These are phyloP conservation scores for Volutella citrinella DNA, from an alignment of 2,329 filamentous ascomycete species.

Conservation along the genomic window DNA sequence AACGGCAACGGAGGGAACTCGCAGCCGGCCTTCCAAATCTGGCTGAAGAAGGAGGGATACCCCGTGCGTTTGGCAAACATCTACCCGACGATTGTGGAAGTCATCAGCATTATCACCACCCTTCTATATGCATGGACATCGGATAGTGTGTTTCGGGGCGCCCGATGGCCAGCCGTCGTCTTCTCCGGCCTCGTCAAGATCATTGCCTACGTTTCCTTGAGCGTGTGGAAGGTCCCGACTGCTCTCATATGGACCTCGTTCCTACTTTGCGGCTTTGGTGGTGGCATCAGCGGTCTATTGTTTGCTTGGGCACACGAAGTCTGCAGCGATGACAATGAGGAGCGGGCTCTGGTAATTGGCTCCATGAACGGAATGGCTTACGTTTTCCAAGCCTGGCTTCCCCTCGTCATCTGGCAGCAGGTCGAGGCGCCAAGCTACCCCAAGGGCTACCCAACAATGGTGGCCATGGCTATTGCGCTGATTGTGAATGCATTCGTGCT, in stretches of 20 bases:
- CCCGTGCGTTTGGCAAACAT: constrained; percentile 43
- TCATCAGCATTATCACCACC: constrained; percentile 54
- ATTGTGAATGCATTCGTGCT: constrained; percentile 50
- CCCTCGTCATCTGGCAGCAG: constrained; percentile 64
- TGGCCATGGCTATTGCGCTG: constrained; percentile 45
- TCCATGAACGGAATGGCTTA: constrained; percentile 72
- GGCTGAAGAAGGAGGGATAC: constrained; percentile 45
- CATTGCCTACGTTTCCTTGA: constrained; percentile 36
- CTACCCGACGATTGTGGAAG: constrained; percentile 58
- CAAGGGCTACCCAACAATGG: constrained; percentile 58
- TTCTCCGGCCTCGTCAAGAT: constrained; percentile 47
- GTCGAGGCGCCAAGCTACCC: constrained; percentile 59
- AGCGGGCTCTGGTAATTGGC: constrained; percentile 63
- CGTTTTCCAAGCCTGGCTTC: constrained; percentile 68
- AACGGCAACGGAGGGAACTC: constrained; percentile 48
- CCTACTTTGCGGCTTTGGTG: constrained; percentile 51
- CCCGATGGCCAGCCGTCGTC: constrained; percentile 62
- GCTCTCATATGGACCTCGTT: constrained; percentile 64
- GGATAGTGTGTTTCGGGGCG: constrained; percentile 56
- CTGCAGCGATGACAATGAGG: constrained; percentile 55
- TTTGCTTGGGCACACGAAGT: constrained; percentile 53
- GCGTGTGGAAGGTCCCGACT: constrained; percentile 43
- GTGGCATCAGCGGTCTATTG: constrained; percentile 43
- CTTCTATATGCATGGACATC: constrained; percentile 65
- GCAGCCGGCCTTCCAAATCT: constrained; percentile 55